Base-by-base conservation (phyloP, 768 basidiomycete genomes). In the Agaricus blazei region DNA sequence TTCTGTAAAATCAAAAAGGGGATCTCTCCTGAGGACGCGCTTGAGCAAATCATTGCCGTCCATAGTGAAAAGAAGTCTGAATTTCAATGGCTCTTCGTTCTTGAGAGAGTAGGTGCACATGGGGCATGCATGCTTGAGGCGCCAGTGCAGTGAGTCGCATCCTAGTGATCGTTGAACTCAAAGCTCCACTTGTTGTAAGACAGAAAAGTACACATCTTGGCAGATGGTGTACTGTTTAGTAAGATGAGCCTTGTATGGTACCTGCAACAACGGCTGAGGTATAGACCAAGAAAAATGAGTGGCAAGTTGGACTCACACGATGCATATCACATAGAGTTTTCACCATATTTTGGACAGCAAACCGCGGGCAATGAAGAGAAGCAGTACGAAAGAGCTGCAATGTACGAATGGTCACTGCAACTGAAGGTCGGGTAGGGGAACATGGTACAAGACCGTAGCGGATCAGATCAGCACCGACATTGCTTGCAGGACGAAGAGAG, bases 291-390 rank as follows among this genome's bases (percentile, higher is more conserved):
- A 31, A 31, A 31, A 0, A 31, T 5, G 4, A 9, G 9, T 5
- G 5, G 5, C 4, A 5, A 31, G 31, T 31, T 9, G 9, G 5
- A 31, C 31, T 31, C 0, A 31, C 31, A 1, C 60, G 34, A 12
- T 73, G 65, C n/a, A 70, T 24, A 49, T 72, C 66, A 29, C 66
- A 69, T 0, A 73, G 53, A 1, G 52, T 51, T 46, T 68, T 69
- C 15, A 64, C 48, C 42, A 70, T 69, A 4, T 65, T 57, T 44
- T 72, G 58, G 8, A 66, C 59, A 0, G 65, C 50, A 2, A 72
- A 59, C 19, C 60, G 60, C 19, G 68, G 68, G 38, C 62, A 68
- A 8, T 58, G 51, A 1, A 64, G 60, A 47, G 58, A 60, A 9
- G 38, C 36, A 2, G 27, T 52, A 12, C 60, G 60, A 46, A 55